phyloP scores from a whole-genome alignment of 371 early-diverging fungal species.

The Mortierella sp. region DNA sequence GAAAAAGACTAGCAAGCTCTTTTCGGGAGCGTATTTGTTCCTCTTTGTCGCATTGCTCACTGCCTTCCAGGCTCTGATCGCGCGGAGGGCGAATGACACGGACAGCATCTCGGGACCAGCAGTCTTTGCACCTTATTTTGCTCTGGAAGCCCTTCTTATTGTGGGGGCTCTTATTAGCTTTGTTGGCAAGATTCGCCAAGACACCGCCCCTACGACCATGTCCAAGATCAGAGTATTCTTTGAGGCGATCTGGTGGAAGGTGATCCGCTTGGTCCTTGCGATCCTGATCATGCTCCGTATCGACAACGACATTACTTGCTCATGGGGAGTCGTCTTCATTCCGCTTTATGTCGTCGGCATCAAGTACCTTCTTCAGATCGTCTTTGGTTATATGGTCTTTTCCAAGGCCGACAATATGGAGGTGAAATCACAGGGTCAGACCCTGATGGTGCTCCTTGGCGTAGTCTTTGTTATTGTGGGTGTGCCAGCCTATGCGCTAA shows the following conservation, averaged over 20 bases:
- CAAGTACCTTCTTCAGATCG: constrained; percentile 67
- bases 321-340: constrained; percentile 84
- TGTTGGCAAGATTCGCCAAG: constrained; percentile 3
- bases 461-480: constrained; percentile 66
- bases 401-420: constrained; percentile 62
- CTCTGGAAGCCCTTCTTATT: constrained; percentile 34
- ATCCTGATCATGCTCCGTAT: constrained; percentile 73
- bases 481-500: constrained; percentile 72
- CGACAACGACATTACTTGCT: constrained; percentile 64
- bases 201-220: constrained; percentile 11
- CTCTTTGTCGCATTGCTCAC: constrained; percentile 55
- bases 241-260: constrained; percentile 68
- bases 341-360: constrained; percentile 81
- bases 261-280: constrained; percentile 65
- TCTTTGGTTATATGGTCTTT: constrained; percentile 58
- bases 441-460: constrained; percentile 60
- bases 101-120: constrained; percentile 51
- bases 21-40: constrained; percentile 27
- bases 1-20: constrained; percentile 30
- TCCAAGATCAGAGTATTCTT: constrained; percentile 51
- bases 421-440: constrained; percentile 60
- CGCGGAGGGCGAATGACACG: constrained; percentile 58
- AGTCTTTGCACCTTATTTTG: constrained; percentile 54
- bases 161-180: constrained; percentile 27
- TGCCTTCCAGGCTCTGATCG: constrained; percentile 63